phyloP scores from a whole-genome alignment of 2,329 filamentous ascomycete genomes.

The Hypomyces perniciosus region DNA sequence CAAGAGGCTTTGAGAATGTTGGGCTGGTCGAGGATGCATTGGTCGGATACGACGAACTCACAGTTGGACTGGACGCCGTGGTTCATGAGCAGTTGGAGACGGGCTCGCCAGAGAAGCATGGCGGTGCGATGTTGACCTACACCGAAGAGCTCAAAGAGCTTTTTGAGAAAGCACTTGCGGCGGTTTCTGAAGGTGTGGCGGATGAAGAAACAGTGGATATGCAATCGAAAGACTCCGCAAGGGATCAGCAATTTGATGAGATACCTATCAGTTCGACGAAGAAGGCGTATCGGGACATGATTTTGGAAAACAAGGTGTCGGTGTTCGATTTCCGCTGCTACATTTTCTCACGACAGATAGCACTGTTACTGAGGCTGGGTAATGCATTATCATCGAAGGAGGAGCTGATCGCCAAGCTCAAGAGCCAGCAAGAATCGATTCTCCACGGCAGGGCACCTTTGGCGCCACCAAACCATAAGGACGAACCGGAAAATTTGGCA shows the following conservation, averaged over 20 bases:
- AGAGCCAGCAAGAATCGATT: slow-evolving; percentile 55
- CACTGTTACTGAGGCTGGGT: slow-evolving; percentile 74
- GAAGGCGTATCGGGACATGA: slow-evolving; percentile 86
- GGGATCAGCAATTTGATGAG: slow-evolving; percentile 41
- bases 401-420: slow-evolving; percentile 56
- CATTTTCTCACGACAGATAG: slow-evolving; percentile 83
- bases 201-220: slow-evolving; percentile 44
- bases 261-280: slow-evolving; percentile 58
- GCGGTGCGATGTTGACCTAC: slow-evolving; percentile 63
- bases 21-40: slow-evolving; percentile 93
- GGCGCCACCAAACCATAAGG: slow-evolving; percentile 39
- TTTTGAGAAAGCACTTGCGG: slow-evolving; percentile 46
- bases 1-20: slow-evolving; percentile 90
- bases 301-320: slow-evolving; percentile 90
- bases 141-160: slow-evolving; percentile 67
- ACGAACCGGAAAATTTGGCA: slow-evolving; percentile 66
- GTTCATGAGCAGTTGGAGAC: slow-evolving; percentile 65
- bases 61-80: slow-evolving; percentile 76
- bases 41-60: slow-evolving; percentile 90
- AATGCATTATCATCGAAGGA: slow-evolving; percentile 61
- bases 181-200: slow-evolving; percentile 26
- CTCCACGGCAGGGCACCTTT: slow-evolving; percentile 52
- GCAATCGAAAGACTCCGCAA: slow-evolving; percentile 36
- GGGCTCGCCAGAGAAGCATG: slow-evolving; percentile 57
- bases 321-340: slow-evolving; percentile 94